Evolutionary conservation across 1,139 yeast genomes (phyloP).

Genomic region (Wickerhamiella infanticola): DNA sequence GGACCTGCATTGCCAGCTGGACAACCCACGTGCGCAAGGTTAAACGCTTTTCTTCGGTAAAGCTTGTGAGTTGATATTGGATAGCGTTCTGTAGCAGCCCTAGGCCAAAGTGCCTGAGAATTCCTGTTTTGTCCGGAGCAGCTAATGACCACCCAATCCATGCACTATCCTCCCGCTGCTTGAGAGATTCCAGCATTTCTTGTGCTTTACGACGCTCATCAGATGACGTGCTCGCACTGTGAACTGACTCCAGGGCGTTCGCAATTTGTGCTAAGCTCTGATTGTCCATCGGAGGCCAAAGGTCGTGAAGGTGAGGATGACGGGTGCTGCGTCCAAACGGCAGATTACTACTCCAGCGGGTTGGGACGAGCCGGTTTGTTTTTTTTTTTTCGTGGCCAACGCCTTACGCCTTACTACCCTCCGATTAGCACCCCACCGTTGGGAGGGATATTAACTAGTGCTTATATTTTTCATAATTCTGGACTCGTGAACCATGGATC

Average conservation of each 20-base stretch:
- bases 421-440: no score
- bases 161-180: conserved; percentile 70
- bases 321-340: background rate
- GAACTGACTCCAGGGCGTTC: conserved; percentile 63
- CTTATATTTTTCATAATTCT: background rate
- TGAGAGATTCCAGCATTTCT: conserved; percentile 53
- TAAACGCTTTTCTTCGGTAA: conserved; percentile 46
- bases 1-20: conserved; percentile 50
- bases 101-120: conserved; percentile 82
- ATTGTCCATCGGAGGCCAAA: conserved; percentile 35
- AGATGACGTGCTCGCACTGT: conserved; percentile 56
- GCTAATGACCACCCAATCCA: conserved; percentile 87
- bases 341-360: background rate
- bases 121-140: conserved; percentile 26
- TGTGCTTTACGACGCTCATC: conserved; percentile 28
- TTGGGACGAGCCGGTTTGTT: background rate
- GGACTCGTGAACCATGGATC: conserved; percentile 6
- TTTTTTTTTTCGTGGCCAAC: no score
- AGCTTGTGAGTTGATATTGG: conserved; percentile 36
- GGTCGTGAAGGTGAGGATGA: background rate
- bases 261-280: conserved; percentile 55
- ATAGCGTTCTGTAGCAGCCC: conserved; percentile 65
- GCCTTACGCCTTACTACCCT: no score
- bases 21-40: conserved; percentile 75
- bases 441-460: no score